Conservation (phyloP, 371 early-diverging fungal genomes). For the Cokeromyces recurvatus region DNA sequence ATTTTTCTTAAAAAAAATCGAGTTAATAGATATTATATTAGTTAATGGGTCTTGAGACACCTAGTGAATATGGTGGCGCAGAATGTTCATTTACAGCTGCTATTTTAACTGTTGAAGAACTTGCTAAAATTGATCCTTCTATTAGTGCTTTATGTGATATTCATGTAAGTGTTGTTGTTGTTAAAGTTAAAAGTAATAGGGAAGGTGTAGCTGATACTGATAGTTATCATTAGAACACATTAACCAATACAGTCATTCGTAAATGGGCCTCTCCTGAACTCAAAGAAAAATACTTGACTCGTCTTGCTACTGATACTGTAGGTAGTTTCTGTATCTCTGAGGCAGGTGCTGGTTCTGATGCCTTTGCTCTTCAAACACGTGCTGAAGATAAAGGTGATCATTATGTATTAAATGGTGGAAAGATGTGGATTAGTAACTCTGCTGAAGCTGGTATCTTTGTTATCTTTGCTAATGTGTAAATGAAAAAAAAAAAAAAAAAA, state of each 20-base stretch:
- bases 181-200: too few relatives aligned
- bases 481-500: neutral
- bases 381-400: conserved; percentile 90
- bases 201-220: too few relatives aligned
- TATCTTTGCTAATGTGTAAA: conserved; percentile 91
- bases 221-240: conserved; percentile 79
- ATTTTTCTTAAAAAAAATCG: too few relatives aligned
- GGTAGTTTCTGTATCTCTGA: conserved; percentile 96
- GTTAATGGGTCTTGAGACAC: conserved; percentile 96
- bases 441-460: conserved; percentile 92
- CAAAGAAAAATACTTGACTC: conserved; percentile 83
- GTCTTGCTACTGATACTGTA: conserved; percentile 78
- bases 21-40: conserved; percentile 20
- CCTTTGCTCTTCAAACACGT: conserved; percentile 93
- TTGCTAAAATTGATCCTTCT: conserved; percentile 95
- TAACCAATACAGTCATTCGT: conserved; percentile 91
- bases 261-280: conserved; percentile 73
- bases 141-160: conserved; percentile 93
- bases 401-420: conserved; percentile 87
- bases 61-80: conserved; percentile 77
- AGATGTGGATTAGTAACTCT: conserved; percentile 92
- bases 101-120: conserved; percentile 89
- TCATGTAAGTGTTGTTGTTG: conserved; percentile 57
- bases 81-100: conserved; percentile 89
- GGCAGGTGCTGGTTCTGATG: conserved; percentile 91